phyloP scores from a whole-genome alignment of 805 yeast genomes.

The Ogataea ramenticola region DNA sequence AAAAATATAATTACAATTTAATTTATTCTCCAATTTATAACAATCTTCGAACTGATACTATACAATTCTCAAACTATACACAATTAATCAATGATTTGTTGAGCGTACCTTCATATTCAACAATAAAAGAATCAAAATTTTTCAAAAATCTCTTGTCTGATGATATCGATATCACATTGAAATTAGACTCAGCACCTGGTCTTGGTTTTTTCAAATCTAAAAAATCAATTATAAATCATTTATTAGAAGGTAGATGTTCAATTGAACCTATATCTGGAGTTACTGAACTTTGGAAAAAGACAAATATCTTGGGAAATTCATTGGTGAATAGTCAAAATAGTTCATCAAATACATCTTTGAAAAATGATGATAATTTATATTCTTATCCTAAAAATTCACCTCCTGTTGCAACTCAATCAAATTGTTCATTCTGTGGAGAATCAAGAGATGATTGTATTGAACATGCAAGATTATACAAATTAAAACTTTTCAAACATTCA shows the following conservation, averaged over 20 bases:
- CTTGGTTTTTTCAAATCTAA: slow-evolving; percentile 51
- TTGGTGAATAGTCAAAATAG: no score
- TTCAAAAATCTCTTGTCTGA: slow-evolving; percentile 61
- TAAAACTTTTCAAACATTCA: slow-evolving; percentile 35
- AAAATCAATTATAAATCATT: slow-evolving; percentile 52
- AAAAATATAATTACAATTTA: slow-evolving; percentile 15
- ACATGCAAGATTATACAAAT: slow-evolving; percentile 69
- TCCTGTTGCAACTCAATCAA: slow-evolving; percentile 67
- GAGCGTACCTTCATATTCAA: slow-evolving; percentile 3
- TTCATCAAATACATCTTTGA: no score
- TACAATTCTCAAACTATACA: slow-evolving; percentile 37
- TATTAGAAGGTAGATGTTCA: slow-evolving; percentile 73
- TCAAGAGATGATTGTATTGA: slow-evolving; percentile 58
- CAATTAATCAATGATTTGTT: slow-evolving; percentile 24
- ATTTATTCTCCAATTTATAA: slow-evolving; percentile 25
- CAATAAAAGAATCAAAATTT: slow-evolving; percentile 45
- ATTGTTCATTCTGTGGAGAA: slow-evolving; percentile 87
- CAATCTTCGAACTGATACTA: slow-evolving; percentile 36
- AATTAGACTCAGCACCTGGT: slow-evolving; percentile 57
- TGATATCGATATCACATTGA: slow-evolving; percentile 72
- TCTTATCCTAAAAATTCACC: slow-evolving; percentile 41
- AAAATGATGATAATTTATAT: slow-evolving; percentile 33
- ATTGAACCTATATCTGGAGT: slow-evolving; percentile 84
- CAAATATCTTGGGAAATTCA: slow-evolving; percentile 6
- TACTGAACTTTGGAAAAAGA: slow-evolving; percentile 59